Conservation (phyloP, 305 asterid genomes). For the Fraxinus sp. region DNA sequence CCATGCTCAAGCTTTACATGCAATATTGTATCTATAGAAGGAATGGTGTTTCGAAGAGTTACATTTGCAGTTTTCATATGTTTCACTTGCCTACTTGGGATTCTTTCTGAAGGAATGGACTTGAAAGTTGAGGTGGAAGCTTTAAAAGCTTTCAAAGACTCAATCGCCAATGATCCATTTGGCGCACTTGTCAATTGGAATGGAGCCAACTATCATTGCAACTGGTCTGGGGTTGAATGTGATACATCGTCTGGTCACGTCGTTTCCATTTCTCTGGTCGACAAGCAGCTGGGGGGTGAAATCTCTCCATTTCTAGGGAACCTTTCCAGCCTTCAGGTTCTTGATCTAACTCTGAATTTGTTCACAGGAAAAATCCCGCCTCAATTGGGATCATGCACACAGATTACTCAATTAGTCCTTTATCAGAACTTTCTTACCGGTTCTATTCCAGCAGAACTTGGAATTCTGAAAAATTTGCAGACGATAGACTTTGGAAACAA, state of each 20-base stretch:
- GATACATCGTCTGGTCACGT: constrained; percentile 34
- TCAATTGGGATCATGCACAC: constrained; percentile 46
- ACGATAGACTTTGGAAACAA: constrained; percentile 57
- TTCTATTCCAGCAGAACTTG: constrained; percentile 61
- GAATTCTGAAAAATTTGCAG: constrained; percentile 41
- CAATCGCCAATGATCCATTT: constrained; percentile 46
- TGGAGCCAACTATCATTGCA: constrained; percentile 53
- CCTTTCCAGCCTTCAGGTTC: constrained; percentile 70
- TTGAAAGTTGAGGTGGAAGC: constrained; percentile 49
- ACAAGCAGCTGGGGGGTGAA: constrained; percentile 48
- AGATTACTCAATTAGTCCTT: constrained; percentile 44
- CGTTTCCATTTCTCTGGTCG: constrained; percentile 51
- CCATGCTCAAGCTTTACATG: neutral
- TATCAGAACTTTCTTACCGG: constrained; percentile 55
- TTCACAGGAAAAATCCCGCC: constrained; percentile 57
- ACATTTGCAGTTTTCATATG: constrained; percentile 30
- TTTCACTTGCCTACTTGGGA: constrained; percentile 28
- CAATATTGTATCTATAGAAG: neutral
- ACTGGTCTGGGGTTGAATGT: constrained; percentile 71
- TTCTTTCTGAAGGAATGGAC: constrained; percentile 27
- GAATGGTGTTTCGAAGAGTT: constrained; percentile 6
- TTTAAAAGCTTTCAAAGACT: constrained; percentile 53
- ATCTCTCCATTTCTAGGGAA: constrained; percentile 65
- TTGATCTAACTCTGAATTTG: constrained; percentile 49
- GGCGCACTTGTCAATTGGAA: constrained; percentile 57